Evolutionary conservation across 2,329 filamentous ascomycete species (phyloP).

Genomic region (Nothopassalora personata): DNA sequence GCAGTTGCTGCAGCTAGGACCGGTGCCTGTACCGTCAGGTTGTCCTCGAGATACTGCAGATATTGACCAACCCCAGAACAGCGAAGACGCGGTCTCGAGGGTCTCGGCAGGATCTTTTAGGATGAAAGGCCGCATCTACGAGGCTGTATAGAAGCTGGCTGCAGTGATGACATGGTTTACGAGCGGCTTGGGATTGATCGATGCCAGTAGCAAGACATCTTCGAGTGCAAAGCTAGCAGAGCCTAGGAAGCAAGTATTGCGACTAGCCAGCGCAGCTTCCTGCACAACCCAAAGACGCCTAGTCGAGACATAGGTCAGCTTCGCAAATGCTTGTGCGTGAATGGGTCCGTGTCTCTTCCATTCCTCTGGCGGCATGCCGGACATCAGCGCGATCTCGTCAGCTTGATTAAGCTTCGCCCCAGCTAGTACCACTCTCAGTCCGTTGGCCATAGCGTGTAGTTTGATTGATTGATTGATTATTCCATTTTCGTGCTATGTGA

Average conservation of each 20-base stretch:
- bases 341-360: too few species aligned
- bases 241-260: neutral
- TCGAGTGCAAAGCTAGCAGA: neutral
- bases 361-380: too few species aligned
- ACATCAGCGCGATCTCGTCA: too few species aligned
- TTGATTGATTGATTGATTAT: too few species aligned
- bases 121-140: neutral
- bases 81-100: slow-evolving; percentile 3
- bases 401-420: too few species aligned
- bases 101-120: neutral
- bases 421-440: too few species aligned
- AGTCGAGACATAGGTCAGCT: too few species aligned
- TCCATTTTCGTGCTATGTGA: too few species aligned
- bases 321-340: too few species aligned
- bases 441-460: too few species aligned
- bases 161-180: neutral
- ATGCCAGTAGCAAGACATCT: slow-evolving; percentile 1
- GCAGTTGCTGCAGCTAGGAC: neutral
- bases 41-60: neutral
- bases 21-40: neutral
- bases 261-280: neutral
- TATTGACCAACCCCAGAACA: neutral
- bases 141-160: neutral
- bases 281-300: slow-evolving; percentile 3
- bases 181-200: neutral